A percentile compares a stretch with the other conserved stretches of the same genome.
These are phyloP conservation scores for Hyaloscypha hepaticicola DNA, from an alignment of 495 filamentous ascomycete genomes.

Conservation along the genomic window DNA sequence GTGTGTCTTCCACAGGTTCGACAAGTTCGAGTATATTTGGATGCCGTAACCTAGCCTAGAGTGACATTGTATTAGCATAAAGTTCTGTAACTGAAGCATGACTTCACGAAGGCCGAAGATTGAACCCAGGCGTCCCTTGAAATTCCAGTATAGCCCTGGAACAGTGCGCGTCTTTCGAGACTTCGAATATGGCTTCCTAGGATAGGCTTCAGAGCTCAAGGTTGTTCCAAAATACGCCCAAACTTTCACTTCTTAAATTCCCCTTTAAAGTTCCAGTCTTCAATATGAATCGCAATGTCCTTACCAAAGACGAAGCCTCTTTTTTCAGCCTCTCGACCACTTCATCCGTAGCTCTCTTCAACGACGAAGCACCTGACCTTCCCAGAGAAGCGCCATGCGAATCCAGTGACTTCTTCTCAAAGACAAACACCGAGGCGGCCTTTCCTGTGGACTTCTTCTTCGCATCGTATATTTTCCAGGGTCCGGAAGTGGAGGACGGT, in stretches of 20 bases:
- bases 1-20: conserved; percentile 93
- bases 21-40: conserved; percentile 89
- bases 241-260: neutral
- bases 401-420: conserved; percentile 85
- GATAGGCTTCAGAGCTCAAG: too few species aligned
- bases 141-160: too few species aligned
- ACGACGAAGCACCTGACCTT: conserved; percentile 60
- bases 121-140: neutral
- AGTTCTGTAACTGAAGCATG: neutral
- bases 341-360: conserved; percentile 82
- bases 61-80: neutral
- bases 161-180: too few species aligned
- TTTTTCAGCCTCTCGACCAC: conserved; percentile 87
- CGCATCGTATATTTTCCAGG: conserved; percentile 96
- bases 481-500: conserved; percentile 71
- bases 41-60: conserved; percentile 62
- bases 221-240: too few species aligned
- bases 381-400: conserved; percentile 48
- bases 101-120: neutral
- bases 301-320: conserved; percentile 82
- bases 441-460: conserved; percentile 94
- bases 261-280: neutral
- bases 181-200: too few species aligned
- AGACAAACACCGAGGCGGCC: conserved; percentile 87
- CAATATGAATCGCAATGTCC: neutral